Percentiles rank a stretch among this genome's conserved stretches.
These are phyloP conservation scores for Tulasnella sp. DNA, from an alignment of 768 basidiomycete species.

Conservation along the genomic window DNA sequence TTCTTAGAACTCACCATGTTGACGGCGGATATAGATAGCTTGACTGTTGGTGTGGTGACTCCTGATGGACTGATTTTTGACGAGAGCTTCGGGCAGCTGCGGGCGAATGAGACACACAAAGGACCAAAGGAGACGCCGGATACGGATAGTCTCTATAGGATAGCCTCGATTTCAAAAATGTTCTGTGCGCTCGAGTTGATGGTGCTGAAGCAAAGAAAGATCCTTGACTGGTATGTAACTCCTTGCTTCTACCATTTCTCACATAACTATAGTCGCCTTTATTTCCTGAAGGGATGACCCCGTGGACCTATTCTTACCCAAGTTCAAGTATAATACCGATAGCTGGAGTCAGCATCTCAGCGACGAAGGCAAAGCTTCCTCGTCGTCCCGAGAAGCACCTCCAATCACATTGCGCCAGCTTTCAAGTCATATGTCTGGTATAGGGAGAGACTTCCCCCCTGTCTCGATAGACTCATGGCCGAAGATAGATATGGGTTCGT, in stretches of 20 bases:
- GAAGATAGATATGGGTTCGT: conserved; percentile 18
- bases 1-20: neutral
- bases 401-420: conserved; percentile 20
- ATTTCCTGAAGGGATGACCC: conserved; percentile 37
- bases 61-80: conserved; percentile 38
- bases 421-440: conserved; percentile 25
- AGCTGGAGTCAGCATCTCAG: conserved; percentile 16
- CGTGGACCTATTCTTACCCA: conserved; percentile 36
- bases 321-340: conserved; percentile 27
- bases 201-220: conserved; percentile 39
- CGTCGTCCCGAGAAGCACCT: neutral
- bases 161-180: conserved; percentile 44
- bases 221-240: conserved; percentile 24
- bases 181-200: conserved; percentile 41
- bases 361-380: too few species aligned
- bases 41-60: conserved; percentile 41
- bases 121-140: conserved; percentile 17
- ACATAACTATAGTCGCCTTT: neutral
- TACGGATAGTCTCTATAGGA: conserved; percentile 38
- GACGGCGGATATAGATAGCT: conserved; percentile 35
- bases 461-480: conserved; percentile 36
- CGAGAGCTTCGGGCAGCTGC: conserved; percentile 33
- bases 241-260: neutral
- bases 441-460: conserved; percentile 32
- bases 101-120: conserved; percentile 30